Conservation (phyloP, 805 yeast species). For the Candida mattraensis region DNA sequence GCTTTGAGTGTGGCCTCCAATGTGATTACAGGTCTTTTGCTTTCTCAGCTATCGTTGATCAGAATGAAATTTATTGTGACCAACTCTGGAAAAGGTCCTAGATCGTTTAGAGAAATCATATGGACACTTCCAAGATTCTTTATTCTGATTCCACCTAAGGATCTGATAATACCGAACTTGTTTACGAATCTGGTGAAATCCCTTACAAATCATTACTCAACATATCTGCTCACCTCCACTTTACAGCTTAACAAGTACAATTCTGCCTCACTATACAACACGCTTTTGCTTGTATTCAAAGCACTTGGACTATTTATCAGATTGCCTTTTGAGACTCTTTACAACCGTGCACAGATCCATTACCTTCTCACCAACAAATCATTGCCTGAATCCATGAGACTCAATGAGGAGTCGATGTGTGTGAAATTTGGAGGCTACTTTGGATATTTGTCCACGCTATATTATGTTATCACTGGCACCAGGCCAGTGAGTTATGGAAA, state of each 20-base stretch:
- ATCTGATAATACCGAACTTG: conserved; percentile 65
- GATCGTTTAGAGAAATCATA: conserved; percentile 75
- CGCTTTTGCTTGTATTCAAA: conserved; percentile 59
- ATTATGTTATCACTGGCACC: conserved; percentile 43
- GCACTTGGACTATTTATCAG: conserved; percentile 68
- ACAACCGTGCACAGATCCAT: conserved; percentile 79
- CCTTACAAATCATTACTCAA: conserved; percentile 32
- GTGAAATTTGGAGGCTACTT: conserved; percentile 57
- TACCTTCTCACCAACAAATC: conserved; percentile 45
- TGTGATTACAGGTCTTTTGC: conserved; percentile 64
- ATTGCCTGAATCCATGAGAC: conserved; percentile 43
- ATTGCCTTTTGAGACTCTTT: conserved; percentile 83
- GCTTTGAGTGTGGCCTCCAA: conserved; percentile 69
- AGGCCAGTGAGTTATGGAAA: conserved; percentile 28
- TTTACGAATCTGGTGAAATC: conserved; percentile 30
- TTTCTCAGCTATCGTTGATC: conserved; percentile 81
- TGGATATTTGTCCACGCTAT: conserved; percentile 55
- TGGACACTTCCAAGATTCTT: conserved; percentile 44
- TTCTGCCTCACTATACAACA: conserved; percentile 59
- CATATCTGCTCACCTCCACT: conserved; percentile 61
- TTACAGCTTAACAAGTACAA: conserved; percentile 66
- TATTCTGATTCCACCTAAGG: conserved; percentile 51
- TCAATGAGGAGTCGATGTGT: conserved; percentile 51
- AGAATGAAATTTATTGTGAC: conserved; percentile 74
- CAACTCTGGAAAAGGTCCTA: conserved; percentile 38